Base-by-base conservation (phyloP, 352 stramenopile genomes). In the Pythium phragmiticola region DNA sequence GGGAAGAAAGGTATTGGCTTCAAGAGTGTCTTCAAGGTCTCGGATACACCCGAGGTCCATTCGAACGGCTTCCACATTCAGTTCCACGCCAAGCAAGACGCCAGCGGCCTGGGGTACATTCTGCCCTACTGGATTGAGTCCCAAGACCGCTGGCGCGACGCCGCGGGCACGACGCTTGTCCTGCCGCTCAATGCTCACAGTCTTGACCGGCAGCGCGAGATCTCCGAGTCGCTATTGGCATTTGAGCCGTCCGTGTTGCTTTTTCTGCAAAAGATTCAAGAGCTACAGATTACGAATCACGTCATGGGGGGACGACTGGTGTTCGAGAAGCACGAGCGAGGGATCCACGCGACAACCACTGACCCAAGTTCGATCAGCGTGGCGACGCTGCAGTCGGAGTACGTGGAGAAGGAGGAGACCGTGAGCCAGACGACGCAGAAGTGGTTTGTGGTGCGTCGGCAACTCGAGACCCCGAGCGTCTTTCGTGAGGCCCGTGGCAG, bases 1-100 rank as follows among this genome's bases (percentile, higher is more conserved):
- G 87, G 88, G 33, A 92, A 93, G 61, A 96, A 96, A 58, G 88
- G 88, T 3, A 96, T 96, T 49, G 88, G 87, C 23, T 96, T 96
- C 60, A 96, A 96, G 69, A 95, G 85, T n/a, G 88, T 96, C 4
- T 96, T 96, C 71, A 92, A 92, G 61, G 81, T 96, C 21, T 92
- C 87, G 0, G 78, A 94, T 43, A 63, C 68, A 1, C 88, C 88
- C 0, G 76, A 96, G 39, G 84, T 96, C 37, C 88, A 96, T 66
- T 95, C 87, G 47, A 95, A 95, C 50, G 88, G 88, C 16, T 94
- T 92, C 55, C 87, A 93, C 60, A 82, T 94, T 21, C 81, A 78
- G 48, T 96, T 95, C 52, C 70, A 86, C 68, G 76, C 84, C n/a
- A 80, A 77, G 23, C 80, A 76, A 28, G 60, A 75, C 0, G 77